These are phyloP conservation scores for Boletus barrowsii DNA, from an alignment of 768 basidiomycete genomes.

Conservation along the genomic window DNA sequence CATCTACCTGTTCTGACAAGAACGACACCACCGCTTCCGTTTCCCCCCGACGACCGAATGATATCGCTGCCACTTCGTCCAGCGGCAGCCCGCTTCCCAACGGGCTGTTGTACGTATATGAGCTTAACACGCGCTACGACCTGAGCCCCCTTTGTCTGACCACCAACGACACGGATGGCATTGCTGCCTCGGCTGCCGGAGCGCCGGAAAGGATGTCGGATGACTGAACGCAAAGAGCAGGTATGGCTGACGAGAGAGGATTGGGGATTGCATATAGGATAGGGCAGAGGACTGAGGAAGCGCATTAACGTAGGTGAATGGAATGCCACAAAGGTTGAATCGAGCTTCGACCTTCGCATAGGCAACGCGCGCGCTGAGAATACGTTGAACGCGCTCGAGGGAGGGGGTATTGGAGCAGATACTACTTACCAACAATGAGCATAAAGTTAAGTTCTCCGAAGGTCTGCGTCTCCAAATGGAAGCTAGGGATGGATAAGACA, in stretches of 20 bases:
- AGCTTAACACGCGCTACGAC: constrained; percentile 90
- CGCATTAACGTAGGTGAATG: constrained; percentile 66
- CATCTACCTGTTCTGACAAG: constrained; percentile 79
- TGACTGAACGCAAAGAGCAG: constrained; percentile 80
- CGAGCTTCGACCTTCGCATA: constrained; percentile 86
- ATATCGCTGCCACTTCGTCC: constrained; percentile 49
- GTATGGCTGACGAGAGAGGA: constrained; percentile 71
- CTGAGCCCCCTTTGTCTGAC: constrained; percentile 73
- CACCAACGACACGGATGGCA: constrained; percentile 95
- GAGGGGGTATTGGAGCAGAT: background rate
- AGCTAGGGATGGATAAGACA: constrained; percentile 30
- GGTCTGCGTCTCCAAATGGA: constrained; percentile 69
- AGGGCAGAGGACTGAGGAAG: constrained; percentile 43
- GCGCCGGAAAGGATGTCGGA: constrained; percentile 77
- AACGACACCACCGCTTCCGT: constrained; percentile 87
- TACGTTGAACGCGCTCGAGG: background rate
- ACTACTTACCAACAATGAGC: constrained; percentile 79
- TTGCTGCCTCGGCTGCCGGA: constrained; percentile 86
- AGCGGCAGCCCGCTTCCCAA: constrained; percentile 63
- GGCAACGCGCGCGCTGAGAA: constrained; percentile 77
- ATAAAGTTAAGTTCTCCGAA: constrained; percentile 77
- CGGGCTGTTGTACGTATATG: constrained; percentile 84
- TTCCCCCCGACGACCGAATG: constrained; percentile 81
- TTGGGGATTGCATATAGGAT: constrained; percentile 61
- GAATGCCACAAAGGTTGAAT: constrained; percentile 77